Percentiles rank a stretch among this genome's conserved stretches.
Evolutionary conservation across 805 yeast species (phyloP).

Genomic region (Candida oleophila): DNA sequence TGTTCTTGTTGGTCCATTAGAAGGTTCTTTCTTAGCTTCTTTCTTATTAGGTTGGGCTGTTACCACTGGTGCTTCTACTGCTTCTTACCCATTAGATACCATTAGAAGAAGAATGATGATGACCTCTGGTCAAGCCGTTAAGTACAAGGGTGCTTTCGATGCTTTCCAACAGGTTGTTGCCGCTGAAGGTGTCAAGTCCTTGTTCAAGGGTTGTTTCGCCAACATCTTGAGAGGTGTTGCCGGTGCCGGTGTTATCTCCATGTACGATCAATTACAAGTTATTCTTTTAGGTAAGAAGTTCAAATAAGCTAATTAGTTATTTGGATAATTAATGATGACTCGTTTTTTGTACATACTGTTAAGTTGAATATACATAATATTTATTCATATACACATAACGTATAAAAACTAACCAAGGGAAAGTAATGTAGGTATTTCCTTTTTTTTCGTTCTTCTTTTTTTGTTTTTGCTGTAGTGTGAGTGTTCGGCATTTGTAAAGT

Average conservation of each 20-base stretch:
- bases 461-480: background rate
- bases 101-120: slow-evolving; percentile 99
- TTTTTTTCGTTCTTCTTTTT: background rate
- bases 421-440: background rate
- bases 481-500: background rate
- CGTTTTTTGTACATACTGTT: slow-evolving; percentile 6
- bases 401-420: background rate
- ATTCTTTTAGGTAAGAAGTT: slow-evolving; percentile 95
- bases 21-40: slow-evolving; percentile 92
- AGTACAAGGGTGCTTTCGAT: slow-evolving; percentile 93
- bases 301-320: slow-evolving; percentile 47
- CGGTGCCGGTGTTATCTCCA: slow-evolving; percentile 98
- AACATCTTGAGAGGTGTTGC: slow-evolving; percentile 99
- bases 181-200: slow-evolving; percentile 89
- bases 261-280: slow-evolving; percentile 96
- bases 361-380: slow-evolving; percentile 5
- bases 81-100: slow-evolving; percentile 98
- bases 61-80: slow-evolving; percentile 97
- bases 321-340: slow-evolving; percentile 4
- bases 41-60: slow-evolving; percentile 97
- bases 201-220: slow-evolving; percentile 99
- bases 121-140: slow-evolving; percentile 99
- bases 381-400: background rate
- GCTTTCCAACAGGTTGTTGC: slow-evolving; percentile 90
- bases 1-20: slow-evolving; percentile 89